Conservation (phyloP, 2,329 filamentous ascomycete species). For the Pseudogymnoascus sp. region DNA sequence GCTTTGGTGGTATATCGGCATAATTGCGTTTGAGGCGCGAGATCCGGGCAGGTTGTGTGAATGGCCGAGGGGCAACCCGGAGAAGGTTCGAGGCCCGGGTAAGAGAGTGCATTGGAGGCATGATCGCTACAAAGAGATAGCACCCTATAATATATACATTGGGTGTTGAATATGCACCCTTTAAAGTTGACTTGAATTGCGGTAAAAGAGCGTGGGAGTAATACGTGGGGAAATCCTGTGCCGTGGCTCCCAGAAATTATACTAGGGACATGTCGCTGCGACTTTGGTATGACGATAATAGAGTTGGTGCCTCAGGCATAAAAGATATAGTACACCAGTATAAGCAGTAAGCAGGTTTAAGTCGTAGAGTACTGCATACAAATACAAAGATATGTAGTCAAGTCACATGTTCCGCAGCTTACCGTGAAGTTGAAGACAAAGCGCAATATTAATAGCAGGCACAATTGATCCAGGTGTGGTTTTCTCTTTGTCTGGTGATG, state of each 20-base stretch:
- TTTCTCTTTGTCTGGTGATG: not conserved
- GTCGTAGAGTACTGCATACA: not conserved
- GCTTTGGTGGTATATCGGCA: conserved; percentile 11
- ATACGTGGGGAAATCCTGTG: not conserved
- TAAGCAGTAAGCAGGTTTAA: not conserved
- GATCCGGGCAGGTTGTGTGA: conserved; percentile 1
- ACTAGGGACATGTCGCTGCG: not conserved
- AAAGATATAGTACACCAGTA: not conserved
- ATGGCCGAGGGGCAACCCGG: conserved; percentile 4
- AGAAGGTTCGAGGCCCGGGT: not conserved
- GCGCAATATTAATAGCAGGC: not conserved
- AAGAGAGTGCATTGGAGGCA: conserved; percentile 6
- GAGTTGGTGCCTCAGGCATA: not conserved
- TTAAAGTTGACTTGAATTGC: not conserved
- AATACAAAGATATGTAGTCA: not conserved
- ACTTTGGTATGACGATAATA: conserved; percentile 4
- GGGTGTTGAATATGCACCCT: not conserved
- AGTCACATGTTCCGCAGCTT: not conserved
- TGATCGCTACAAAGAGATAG: not conserved
- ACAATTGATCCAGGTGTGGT: not conserved
- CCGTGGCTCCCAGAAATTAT: not conserved
- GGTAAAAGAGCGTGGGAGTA: not conserved
- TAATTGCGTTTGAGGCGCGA: conserved; percentile 20
- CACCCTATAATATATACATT: conserved; percentile 6
- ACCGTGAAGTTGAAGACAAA: not conserved